Evolutionary conservation across 306 rosid species (phyloP).

Genomic region (Vicia villosa): DNA sequence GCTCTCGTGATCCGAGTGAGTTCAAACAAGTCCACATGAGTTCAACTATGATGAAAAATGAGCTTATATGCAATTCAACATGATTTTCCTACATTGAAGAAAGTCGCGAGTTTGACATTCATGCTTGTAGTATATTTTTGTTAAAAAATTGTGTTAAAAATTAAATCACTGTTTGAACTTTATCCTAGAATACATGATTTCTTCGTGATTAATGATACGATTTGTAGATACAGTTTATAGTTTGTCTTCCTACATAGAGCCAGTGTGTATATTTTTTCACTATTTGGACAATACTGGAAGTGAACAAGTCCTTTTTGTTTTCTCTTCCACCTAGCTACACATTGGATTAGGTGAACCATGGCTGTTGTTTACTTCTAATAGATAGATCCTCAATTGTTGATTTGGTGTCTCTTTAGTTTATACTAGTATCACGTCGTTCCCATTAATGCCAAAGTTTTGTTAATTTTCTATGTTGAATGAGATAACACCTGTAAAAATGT

Average conservation of each 20-base stretch:
- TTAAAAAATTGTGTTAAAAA: neutral
- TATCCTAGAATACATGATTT: neutral
- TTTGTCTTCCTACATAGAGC: conserved; percentile 17
- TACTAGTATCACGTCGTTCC: neutral
- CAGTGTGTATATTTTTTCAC: neutral
- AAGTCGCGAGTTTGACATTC: neutral
- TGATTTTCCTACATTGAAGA: neutral
- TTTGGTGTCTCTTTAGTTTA: conserved; percentile 15
- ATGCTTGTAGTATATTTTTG: neutral
- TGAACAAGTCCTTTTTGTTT: neutral
- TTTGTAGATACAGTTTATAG: conserved; percentile 6
- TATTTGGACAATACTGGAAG: conserved; percentile 27
- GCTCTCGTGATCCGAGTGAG: neutral
- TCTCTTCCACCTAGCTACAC: conserved; percentile 14
- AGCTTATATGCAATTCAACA: neutral
- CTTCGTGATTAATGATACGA: neutral
- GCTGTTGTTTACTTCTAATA: conserved; percentile 5
- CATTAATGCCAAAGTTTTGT: conserved; percentile 1
- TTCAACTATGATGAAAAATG: neutral
- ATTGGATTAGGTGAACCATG: conserved; percentile 22
- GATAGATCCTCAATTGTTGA: conserved; percentile 27
- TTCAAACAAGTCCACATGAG: neutral
- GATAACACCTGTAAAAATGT: neutral
- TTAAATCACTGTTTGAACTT: neutral
- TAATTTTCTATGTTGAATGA: neutral